Base-by-base conservation (phyloP, 805 yeast species). In the Candida odintsovae region DNA sequence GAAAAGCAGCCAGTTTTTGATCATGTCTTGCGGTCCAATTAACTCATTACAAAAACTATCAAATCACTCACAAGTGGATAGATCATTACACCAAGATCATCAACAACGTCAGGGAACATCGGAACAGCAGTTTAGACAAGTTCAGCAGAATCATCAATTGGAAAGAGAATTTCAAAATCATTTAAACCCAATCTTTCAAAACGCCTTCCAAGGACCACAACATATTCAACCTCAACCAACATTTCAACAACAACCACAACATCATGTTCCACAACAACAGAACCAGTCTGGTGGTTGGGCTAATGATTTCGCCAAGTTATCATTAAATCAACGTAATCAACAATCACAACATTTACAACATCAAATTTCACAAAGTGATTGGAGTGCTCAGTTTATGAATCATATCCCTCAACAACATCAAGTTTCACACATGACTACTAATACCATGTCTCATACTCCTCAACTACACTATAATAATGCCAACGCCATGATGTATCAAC, bases 11-110 rank as follows among this genome's bases (percentile, higher is more conserved):
- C n/a, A n/a, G n/a, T n/a, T n/a, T n/a, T n/a, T n/a, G 3, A 33
- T 20, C 9, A 33, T 33, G 36, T 33, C 36, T 13, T 58, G 62
- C 47, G 62, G 61, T 15, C 62, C 62, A 35, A 45, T 54, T 4
- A 58, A 57, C 46, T 51, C 62, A 2, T 47, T 58, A 6, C 58
- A 57, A 45, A 52, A 58, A 42, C 53, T 58, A 26, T 45, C 57
- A 2, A 48, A 45, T 40, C 58, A 57, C 37, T 12, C 58, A 2
- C 59, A 56, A 35, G 53, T 54, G 23, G 62, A 58, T 35, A 52
- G 62, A 22, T 58, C 62, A 0, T 50, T 55, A 11, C 61, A 58
- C 10, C 57, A 55, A 8, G 61, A 51, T 18, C 49, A 45, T n/a
- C 52, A 51, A 12, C 49, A 44, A 2, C 49, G 43, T 16, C 44